These are phyloP conservation scores for Laburnicola sp. DNA, from an alignment of 2,329 filamentous ascomycete species.

Conservation along the genomic window DNA sequence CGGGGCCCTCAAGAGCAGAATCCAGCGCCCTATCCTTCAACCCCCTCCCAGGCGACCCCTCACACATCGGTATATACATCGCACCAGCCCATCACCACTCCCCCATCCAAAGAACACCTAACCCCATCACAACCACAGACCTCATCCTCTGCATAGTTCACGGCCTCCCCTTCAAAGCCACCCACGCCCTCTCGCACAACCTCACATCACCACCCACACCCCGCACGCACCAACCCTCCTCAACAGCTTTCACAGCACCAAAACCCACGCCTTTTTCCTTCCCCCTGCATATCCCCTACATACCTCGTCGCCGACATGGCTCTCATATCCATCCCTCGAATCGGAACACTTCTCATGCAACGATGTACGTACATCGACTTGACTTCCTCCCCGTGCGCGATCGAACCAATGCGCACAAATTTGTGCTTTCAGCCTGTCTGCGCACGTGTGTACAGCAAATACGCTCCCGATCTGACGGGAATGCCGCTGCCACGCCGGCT, in stretches of 20 bases:
- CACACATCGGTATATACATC: background rate
- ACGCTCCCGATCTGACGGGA: background rate
- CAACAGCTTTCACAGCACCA: background rate
- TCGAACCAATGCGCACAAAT: constrained; percentile 11
- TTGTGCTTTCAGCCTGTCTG: constrained; percentile 7
- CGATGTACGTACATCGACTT: background rate
- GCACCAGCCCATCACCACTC: no score
- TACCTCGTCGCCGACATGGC: constrained; percentile 4
- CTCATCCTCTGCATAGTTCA: background rate
- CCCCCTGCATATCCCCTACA: constrained; percentile 1
- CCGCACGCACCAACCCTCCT: constrained; percentile 1
- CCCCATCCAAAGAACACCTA: no score
- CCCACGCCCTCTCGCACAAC: background rate
- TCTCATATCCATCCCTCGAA: background rate
- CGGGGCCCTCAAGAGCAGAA: background rate
- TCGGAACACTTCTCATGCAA: constrained; percentile 2
- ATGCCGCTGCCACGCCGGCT: constrained; percentile 10
- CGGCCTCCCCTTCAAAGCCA: background rate
- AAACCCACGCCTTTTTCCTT: constrained; percentile 7
- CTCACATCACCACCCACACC: background rate
- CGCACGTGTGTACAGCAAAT: background rate
- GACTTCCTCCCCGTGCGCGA: constrained; percentile 8
- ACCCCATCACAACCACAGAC: background rate
- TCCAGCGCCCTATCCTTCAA: background rate
- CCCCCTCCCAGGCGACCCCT: background rate